Conservation (phyloP, 1,139 yeast genomes). For the Geotrichum aggregatum region DNA sequence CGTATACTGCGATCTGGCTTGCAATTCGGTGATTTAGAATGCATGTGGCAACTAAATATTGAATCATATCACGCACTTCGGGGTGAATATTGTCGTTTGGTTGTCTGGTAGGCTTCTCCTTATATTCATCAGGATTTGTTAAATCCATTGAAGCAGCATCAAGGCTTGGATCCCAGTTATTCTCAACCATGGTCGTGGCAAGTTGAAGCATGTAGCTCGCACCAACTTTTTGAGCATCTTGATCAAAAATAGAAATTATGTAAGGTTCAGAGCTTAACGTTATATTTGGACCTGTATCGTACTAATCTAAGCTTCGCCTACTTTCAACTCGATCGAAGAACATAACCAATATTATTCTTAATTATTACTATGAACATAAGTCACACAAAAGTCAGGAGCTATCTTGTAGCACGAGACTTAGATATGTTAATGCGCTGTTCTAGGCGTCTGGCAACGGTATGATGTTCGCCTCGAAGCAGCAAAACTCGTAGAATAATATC, state of each 20-base stretch:
- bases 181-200: no score
- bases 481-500: constrained; percentile 64
- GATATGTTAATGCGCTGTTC: constrained; percentile 61
- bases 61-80: constrained; percentile 4
- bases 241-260: no score
- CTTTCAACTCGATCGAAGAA: no score
- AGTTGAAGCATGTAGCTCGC: not conserved
- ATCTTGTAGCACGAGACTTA: constrained; percentile 47
- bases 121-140: not conserved
- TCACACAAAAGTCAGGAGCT: no score
- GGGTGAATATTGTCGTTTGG: not conserved
- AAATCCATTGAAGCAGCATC: not conserved
- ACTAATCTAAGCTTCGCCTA: no score
- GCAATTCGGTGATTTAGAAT: constrained; percentile 14
- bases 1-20: constrained; percentile 7
- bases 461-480: constrained; percentile 43
- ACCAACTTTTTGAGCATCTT: no score
- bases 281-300: no score
- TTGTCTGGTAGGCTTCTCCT: not conserved
- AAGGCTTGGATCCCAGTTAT: no score
- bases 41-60: constrained; percentile 6
- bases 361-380: no score
- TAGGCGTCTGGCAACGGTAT: constrained; percentile 51
- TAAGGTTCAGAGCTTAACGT: no score
- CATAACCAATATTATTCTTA: no score